Evolutionary conservation across 805 yeast genomes (phyloP), one percentile per base, ranked within the genome.

Genomic region (Lipomyces lipofer): DNA sequence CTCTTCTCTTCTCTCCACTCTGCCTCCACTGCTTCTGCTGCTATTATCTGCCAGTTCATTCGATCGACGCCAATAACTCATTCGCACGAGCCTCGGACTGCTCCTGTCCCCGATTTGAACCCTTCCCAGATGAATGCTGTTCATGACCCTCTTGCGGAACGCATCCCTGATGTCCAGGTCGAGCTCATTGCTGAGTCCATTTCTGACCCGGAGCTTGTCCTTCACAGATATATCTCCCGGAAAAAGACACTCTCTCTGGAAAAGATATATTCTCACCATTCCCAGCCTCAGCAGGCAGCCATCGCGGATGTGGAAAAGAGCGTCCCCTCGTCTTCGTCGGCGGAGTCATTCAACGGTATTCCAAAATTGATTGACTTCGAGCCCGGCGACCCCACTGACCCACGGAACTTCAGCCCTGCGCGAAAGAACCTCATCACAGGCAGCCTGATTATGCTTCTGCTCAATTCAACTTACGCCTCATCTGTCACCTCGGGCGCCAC

Each of bases 381-480:
- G 38, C 59, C 48, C 3, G 55, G 47, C 42, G 61, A 57, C 43
- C 55, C 56, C 2, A 29, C 27, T 2, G 59, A 57, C 39, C 61
- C 61, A 8, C 49, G 50, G 10, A 57, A 57, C 33, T 29, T 49
- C n/a, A n/a, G 53, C 8, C 32, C 50, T 12, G 4, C 6, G 21
- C 35, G 56, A 8, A 54, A 54, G 40, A 43, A 28, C 24, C 30
- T 38, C 17, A 43, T 57, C 19, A 27, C 40, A 1, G 21, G 27
- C 44, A n/a, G 40, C 12, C 12, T 45, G 25, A 49, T 53, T 39
- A 17, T 36, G 17, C 43, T 47, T 4, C 17, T 58, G 24, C 28
- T 54, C 8, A 55, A 51, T 22, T 36, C 59, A 6, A 58, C 62
- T 7, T 58, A 47, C 17, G 56, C 62, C 7, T 55, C 60, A 13